These are phyloP conservation scores for Dipteronia sinensis DNA, from an alignment of 345 rosid genomes.

Conservation along the genomic window DNA sequence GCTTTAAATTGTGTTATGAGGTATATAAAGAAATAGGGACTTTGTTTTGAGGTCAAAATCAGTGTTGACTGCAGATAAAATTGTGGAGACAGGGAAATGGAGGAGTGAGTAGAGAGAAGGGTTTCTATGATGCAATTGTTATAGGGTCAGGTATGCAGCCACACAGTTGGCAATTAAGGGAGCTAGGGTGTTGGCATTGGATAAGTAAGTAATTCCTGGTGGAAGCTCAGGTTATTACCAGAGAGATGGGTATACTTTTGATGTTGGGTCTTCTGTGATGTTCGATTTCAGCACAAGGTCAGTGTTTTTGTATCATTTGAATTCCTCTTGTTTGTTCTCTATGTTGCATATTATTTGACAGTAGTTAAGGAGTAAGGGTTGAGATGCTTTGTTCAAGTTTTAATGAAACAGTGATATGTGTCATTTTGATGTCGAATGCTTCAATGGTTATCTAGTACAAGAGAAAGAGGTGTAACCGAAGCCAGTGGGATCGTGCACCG, in stretches of 20 bases:
- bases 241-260: slow-evolving; percentile 89
- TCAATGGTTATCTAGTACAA: neutral
- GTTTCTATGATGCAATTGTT: slow-evolving; percentile 74
- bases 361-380: neutral
- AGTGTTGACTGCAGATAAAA: slow-evolving; percentile 40
- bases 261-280: slow-evolving; percentile 97
- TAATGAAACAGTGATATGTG: neutral
- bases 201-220: slow-evolving; percentile 95
- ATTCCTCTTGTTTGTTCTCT: slow-evolving; percentile 4
- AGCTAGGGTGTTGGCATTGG: slow-evolving; percentile 79
- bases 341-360: neutral
- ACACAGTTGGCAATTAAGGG: slow-evolving; percentile 90
- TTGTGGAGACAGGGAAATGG: slow-evolving; percentile 30
- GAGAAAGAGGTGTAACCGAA: neutral
- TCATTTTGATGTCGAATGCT: slow-evolving; percentile 1
- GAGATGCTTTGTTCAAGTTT: too few species aligned
- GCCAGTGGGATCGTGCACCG: neutral
- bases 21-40: slow-evolving; percentile 14
- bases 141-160: slow-evolving; percentile 92
- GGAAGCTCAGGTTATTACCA: slow-evolving; percentile 93
- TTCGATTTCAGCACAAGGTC: slow-evolving; percentile 93
- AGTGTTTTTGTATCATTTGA: slow-evolving; percentile 15
- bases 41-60: slow-evolving; percentile 33
- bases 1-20: slow-evolving; percentile 18
- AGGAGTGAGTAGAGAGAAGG: slow-evolving; percentile 25